phyloP scores from a whole-genome alignment of 805 yeast genomes.

The Metschnikowia vanudenii region DNA sequence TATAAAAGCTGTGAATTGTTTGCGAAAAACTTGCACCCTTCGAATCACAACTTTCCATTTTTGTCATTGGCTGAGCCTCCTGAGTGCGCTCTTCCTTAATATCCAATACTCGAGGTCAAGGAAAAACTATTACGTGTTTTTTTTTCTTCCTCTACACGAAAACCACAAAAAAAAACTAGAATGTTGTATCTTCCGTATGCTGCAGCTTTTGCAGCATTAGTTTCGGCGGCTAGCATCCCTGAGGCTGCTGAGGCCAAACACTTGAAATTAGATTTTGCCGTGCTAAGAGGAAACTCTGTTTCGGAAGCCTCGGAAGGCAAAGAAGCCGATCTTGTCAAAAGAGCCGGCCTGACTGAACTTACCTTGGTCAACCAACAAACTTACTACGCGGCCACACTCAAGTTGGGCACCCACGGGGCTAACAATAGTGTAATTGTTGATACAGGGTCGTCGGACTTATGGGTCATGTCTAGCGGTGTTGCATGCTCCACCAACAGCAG shows the following conservation, averaged over 20 bases:
- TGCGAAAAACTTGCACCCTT: no score
- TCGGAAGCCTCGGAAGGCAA: conserved; percentile 2
- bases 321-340: conserved; percentile 5
- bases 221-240: conserved; percentile 8
- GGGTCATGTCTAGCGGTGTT: conserved; percentile 32
- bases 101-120: no score
- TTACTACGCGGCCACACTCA: conserved; percentile 12
- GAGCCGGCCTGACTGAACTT: conserved; percentile 8
- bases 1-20: no score
- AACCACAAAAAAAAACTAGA: neutral
- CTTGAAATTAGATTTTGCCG: conserved; percentile 13
- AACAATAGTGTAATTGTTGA: conserved; percentile 34
- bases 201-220: conserved; percentile 3
- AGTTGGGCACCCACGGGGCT: conserved; percentile 14
- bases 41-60: no score
- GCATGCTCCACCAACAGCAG: neutral
- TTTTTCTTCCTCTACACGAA: neutral
- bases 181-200: neutral
- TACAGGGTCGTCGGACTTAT: conserved; percentile 44
- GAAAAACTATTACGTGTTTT: neutral
- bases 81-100: no score
- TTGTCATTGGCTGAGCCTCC: no score
- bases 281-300: conserved; percentile 9
- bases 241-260: neutral
- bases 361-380: conserved; percentile 10